Evolutionary conservation across 1,284 basidiomycete species (phyloP).

Genomic region (Trametes polyzona): DNA sequence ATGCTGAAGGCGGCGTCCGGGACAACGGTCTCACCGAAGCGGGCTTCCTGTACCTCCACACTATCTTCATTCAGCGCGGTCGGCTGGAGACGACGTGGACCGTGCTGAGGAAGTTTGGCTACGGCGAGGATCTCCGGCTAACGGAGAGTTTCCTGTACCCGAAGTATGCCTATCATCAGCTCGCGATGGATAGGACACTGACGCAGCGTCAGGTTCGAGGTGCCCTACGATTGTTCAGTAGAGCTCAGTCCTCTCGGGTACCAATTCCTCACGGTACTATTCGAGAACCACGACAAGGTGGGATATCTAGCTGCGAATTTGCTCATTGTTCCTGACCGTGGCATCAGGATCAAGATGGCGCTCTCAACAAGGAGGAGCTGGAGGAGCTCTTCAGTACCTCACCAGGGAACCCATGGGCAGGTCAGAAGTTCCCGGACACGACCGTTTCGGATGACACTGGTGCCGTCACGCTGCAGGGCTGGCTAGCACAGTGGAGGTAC

Average conservation of each 20-base stretch:
- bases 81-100: slow-evolving; percentile 99
- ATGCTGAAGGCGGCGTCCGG: slow-evolving; percentile 69
- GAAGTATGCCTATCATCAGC: slow-evolving; percentile 53
- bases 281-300: slow-evolving; percentile 95
- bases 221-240: slow-evolving; percentile 91
- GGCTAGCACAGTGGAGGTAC: slow-evolving; percentile 98
- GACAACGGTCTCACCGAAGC: slow-evolving; percentile 87
- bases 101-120: slow-evolving; percentile 93
- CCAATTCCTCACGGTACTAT: slow-evolving; percentile 97
- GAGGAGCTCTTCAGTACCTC: slow-evolving; percentile 92
- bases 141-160: slow-evolving; percentile 88
- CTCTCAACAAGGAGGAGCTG: slow-evolving; percentile 85
- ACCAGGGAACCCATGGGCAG: slow-evolving; percentile 92
- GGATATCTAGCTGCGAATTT: slow-evolving; percentile 7
- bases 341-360: slow-evolving; percentile 93
- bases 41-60: slow-evolving; percentile 95
- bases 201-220: slow-evolving; percentile 73
- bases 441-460: slow-evolving; percentile 91
- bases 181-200: background rate
- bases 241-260: slow-evolving; percentile 94
- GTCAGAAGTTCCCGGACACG: slow-evolving; percentile 86
- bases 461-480: slow-evolving; percentile 93
- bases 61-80: slow-evolving; percentile 96
- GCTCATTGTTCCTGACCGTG: slow-evolving; percentile 2
- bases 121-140: slow-evolving; percentile 91